Evolutionary conservation across 768 basidiomycete genomes (phyloP).

Genomic region (Zangia roseola): DNA sequence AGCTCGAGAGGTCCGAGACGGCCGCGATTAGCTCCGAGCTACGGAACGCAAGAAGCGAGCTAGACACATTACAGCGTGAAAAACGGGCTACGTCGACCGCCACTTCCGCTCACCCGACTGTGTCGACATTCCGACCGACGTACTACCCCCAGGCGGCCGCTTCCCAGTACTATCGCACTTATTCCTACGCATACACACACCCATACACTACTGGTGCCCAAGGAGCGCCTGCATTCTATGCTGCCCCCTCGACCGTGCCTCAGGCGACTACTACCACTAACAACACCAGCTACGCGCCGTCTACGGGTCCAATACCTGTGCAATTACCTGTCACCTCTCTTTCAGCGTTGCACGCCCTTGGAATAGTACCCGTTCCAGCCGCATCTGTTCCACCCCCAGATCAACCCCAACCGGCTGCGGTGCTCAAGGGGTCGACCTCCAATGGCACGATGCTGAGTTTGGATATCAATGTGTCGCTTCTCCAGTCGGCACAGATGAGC

Average conservation of each 20-base stretch:
- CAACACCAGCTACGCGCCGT: conserved; percentile 29
- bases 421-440: conserved; percentile 67
- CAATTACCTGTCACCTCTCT: conserved; percentile 64
- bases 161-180: conserved; percentile 61
- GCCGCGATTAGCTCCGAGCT: conserved; percentile 56
- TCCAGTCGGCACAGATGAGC: conserved; percentile 76
- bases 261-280: conserved; percentile 32
- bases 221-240: conserved; percentile 23
- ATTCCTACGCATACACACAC: conserved; percentile 65
- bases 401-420: conserved; percentile 71
- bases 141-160: conserved; percentile 37
- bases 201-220: conserved; percentile 40
- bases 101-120: conserved; percentile 31
- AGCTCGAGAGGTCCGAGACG: conserved; percentile 64
- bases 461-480: conserved; percentile 73
- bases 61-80: conserved; percentile 68
- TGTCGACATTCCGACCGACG: conserved; percentile 40
- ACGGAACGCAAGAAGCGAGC: conserved; percentile 58
- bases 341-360: conserved; percentile 62
- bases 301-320: conserved; percentile 50
- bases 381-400: conserved; percentile 50
- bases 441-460: conserved; percentile 72
- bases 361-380: conserved; percentile 69
- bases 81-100: conserved; percentile 46
- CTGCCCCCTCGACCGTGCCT: conserved; percentile 32